phyloP scores from a whole-genome alignment of 345 rosid genomes.

The Eucalyptus brandiana region DNA sequence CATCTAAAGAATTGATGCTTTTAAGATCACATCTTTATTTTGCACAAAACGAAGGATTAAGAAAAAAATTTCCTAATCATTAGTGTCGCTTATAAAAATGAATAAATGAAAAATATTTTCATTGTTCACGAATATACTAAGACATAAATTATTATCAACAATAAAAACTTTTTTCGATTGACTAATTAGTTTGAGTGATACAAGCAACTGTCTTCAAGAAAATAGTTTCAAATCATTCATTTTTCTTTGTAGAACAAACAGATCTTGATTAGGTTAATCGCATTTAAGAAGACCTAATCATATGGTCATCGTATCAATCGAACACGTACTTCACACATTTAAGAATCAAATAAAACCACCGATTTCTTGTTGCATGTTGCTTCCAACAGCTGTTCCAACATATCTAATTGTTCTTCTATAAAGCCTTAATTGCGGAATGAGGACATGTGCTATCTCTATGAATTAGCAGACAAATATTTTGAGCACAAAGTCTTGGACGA shows the following conservation, averaged over 20 bases:
- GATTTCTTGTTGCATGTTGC: neutral
- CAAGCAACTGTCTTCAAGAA: accelerated
- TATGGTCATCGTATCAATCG: neutral
- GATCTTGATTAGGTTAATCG: accelerated
- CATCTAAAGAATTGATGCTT: neutral
- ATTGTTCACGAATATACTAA: neutral
- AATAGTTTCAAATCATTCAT: neutral
- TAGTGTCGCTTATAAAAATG: accelerated
- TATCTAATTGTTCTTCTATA: neutral
- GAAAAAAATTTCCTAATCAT: neutral
- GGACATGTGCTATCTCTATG: neutral
- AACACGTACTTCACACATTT: accelerated
- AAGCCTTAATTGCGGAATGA: neutral
- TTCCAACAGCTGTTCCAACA: neutral
- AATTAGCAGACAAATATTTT: neutral
- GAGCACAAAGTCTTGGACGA: neutral
- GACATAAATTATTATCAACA: accelerated
- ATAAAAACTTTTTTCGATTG: accelerated
- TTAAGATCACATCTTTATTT: neutral
- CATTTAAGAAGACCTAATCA: neutral
- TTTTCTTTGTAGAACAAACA: accelerated
- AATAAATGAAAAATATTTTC: neutral
- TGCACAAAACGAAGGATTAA: neutral
- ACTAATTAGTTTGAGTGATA: neutral
- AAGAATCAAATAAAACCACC: neutral